These are phyloP conservation scores for barley (Hordeum vulgare) DNA, from an alignment of 176 grass and related monocot species.

Conservation along the genomic window DNA sequence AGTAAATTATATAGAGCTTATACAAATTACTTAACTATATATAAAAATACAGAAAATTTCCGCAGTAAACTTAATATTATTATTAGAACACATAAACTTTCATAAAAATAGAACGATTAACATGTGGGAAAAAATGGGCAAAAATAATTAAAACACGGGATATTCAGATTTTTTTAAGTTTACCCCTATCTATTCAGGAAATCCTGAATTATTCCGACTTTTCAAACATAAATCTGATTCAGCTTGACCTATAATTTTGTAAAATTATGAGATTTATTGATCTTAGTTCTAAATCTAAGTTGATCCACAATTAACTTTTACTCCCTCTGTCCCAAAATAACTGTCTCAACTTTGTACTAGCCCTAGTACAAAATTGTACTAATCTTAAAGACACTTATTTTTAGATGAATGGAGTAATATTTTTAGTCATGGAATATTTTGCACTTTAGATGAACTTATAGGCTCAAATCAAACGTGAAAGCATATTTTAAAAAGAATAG, in stretches of 20 bases:
- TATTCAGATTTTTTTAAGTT: neutral
- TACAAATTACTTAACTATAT: neutral
- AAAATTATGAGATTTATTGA: neutral
- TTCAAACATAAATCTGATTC: neutral
- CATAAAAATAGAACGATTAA: neutral
- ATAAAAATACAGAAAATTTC: neutral
- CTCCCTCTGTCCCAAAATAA: no score
- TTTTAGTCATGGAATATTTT: neutral
- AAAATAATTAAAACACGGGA: no score
- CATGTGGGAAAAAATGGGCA: neutral
- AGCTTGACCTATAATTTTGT: neutral
- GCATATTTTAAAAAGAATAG: neutral
- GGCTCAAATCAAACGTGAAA: neutral
- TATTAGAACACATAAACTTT: neutral
- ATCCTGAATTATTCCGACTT: neutral
- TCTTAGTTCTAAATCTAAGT: neutral
- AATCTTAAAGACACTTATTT: no score
- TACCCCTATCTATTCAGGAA: neutral
- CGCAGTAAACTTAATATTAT: neutral
- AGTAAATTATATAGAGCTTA: neutral
- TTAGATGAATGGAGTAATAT: no score
- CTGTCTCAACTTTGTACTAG: no score
- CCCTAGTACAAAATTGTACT: no score
- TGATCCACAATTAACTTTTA: neutral
- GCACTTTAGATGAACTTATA: neutral